Conservation (phyloP, 306 rosid genomes). For the Prunus mira region DNA sequence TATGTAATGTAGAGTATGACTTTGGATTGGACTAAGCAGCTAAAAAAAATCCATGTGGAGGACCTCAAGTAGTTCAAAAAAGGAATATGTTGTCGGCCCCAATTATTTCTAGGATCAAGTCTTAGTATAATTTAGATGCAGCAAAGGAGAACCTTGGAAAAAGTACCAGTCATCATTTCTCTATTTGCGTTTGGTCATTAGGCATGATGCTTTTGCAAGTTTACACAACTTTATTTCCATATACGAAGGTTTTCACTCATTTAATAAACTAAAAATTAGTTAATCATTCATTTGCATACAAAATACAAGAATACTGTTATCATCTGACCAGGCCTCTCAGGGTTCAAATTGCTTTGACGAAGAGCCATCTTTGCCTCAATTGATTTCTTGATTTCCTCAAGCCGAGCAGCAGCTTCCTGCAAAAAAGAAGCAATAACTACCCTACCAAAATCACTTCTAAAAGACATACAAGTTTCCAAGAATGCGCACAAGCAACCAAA, state of each 20-base stretch:
- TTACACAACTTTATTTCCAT: neutral
- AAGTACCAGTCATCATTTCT: neutral
- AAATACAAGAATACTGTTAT: constrained; percentile 5
- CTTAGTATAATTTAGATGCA: neutral
- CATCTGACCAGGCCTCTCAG: constrained; percentile 90
- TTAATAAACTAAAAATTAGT: neutral
- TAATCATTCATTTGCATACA: constrained; percentile 3
- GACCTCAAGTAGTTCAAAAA: neutral
- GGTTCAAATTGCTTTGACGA: constrained; percentile 90
- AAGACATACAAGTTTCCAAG: constrained; percentile 13
- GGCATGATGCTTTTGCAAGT: neutral
- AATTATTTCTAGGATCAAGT: neutral
- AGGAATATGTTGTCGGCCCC: neutral
- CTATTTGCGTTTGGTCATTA: neutral
- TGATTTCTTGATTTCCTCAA: constrained; percentile 83
- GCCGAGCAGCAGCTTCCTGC: constrained; percentile 89
- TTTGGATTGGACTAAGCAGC: neutral
- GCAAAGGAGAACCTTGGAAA: neutral
- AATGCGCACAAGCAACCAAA: neutral
- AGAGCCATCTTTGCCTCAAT: constrained; percentile 81
- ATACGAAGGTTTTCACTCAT: neutral
- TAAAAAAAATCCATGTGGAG: neutral
- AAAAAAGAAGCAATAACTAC: neutral
- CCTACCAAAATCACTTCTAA: constrained; percentile 11
- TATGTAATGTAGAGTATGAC: neutral